Percentiles rank a stretch among this genome's conserved stretches.
Evolutionary conservation across 345 rosid species (phyloP).

Genomic region (Hibiscus trionum): DNA sequence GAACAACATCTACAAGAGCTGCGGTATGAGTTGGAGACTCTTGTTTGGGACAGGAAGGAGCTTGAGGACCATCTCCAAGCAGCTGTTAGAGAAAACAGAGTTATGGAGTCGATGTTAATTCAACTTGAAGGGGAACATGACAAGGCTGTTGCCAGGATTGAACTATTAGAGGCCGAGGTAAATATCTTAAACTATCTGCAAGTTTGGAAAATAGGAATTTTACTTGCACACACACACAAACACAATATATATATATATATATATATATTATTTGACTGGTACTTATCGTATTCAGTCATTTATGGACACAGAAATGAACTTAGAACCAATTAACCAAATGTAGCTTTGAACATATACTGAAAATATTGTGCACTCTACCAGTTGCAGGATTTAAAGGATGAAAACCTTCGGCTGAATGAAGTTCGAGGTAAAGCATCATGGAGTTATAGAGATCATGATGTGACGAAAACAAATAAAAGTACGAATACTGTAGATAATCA

Average conservation of each 20-base stretch:
- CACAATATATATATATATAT: too few relatives aligned
- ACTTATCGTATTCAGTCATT: background rate
- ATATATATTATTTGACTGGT: too few relatives aligned
- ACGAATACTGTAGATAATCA: constrained; percentile 14
- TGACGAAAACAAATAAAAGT: constrained; percentile 8
- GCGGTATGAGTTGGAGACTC: constrained; percentile 48
- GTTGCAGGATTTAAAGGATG: constrained; percentile 45
- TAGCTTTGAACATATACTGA: background rate
- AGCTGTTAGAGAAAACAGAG: constrained; percentile 41
- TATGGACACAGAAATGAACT: background rate
- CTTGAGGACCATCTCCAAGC: constrained; percentile 41
- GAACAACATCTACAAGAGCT: constrained; percentile 39
- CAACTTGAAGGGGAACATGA: constrained; percentile 70
- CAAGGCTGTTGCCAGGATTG: constrained; percentile 41
- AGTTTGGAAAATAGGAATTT: too few relatives aligned
- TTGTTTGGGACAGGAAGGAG: constrained; percentile 47
- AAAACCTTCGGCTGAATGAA: constrained; percentile 46
- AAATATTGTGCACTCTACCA: constrained; percentile 16
- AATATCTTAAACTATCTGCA: background rate
- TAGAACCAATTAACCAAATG: too few relatives aligned
- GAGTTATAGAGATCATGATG: constrained; percentile 24
- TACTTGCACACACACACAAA: too few relatives aligned
- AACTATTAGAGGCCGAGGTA: constrained; percentile 59
- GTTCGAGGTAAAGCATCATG: constrained; percentile 25
- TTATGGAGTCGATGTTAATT: constrained; percentile 43